Percentiles rank a stretch among this genome's conserved stretches.
Conservation (phyloP, 2,329 filamentous ascomycete species). For the Trichoderma koningii region DNA sequence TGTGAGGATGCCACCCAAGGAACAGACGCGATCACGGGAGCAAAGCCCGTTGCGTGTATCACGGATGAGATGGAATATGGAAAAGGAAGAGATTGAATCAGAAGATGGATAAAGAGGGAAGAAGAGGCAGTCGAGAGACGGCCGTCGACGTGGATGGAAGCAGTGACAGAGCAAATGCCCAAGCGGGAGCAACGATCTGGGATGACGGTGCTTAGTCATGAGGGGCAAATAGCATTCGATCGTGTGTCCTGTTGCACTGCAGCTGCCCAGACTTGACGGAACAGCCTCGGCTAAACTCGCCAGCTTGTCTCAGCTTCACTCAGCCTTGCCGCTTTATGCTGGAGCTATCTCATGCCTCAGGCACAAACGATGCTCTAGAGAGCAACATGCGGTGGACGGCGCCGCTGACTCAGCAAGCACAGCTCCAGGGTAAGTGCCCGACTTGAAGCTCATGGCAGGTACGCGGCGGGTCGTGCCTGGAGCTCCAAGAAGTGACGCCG, state of each 20-base stretch:
- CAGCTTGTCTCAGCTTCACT: slow-evolving; percentile 12
- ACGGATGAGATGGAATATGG: neutral
- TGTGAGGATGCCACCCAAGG: neutral
- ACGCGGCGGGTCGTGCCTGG: slow-evolving; percentile 48
- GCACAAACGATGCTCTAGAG: no score
- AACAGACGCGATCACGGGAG: no score
- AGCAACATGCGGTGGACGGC: slow-evolving; percentile 7
- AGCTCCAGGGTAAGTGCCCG: slow-evolving; percentile 24
- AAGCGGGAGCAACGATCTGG: neutral
- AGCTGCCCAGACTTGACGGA: neutral
- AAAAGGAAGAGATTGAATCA: neutral
- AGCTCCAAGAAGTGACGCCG: slow-evolving; percentile 40
- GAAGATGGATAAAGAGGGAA: neutral
- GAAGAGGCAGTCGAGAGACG: neutral
- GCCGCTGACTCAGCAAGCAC: neutral
- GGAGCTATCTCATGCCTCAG: slow-evolving; percentile 31
- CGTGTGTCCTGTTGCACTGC: neutral
- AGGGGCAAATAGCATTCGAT: slow-evolving; percentile 13
- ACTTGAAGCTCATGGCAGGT: neutral
- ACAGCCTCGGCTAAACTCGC: slow-evolving; percentile 7
- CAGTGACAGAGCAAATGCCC: slow-evolving; percentile 1
- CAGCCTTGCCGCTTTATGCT: neutral
- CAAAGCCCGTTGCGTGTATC: no score
- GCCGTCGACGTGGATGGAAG: neutral
- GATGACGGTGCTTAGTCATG: slow-evolving; percentile 24